Evolutionary conservation across 306 rosid genomes (phyloP).

Genomic region (Cucurbita argyrosperma): DNA sequence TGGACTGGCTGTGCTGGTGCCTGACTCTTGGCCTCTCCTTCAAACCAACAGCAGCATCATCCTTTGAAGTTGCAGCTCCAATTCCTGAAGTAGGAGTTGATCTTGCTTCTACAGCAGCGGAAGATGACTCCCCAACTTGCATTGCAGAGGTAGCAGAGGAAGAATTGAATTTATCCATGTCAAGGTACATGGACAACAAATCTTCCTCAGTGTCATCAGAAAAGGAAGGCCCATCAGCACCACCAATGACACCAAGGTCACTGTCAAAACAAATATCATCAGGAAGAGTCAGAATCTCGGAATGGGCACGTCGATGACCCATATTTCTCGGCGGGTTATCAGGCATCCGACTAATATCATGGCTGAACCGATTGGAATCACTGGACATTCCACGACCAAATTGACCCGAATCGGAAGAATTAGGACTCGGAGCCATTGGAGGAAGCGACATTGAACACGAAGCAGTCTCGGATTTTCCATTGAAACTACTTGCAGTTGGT

Average conservation of each 20-base stretch:
- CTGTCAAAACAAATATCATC: slow-evolving; percentile 93
- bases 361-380: slow-evolving; percentile 61
- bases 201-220: slow-evolving; percentile 94
- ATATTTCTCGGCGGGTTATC: slow-evolving; percentile 70
- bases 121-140: slow-evolving; percentile 52
- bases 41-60: slow-evolving; percentile 20
- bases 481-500: slow-evolving; percentile 31
- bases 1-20: slow-evolving; percentile 95
- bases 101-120: slow-evolving; percentile 13
- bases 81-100: slow-evolving; percentile 6
- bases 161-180: slow-evolving; percentile 86
- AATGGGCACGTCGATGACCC: slow-evolving; percentile 95
- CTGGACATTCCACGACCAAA: slow-evolving; percentile 40
- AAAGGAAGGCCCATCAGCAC: slow-evolving; percentile 71
- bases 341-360: slow-evolving; percentile 86
- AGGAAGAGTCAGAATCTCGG: slow-evolving; percentile 72
- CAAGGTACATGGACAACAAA: slow-evolving; percentile 79
- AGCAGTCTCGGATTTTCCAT: slow-evolving; percentile 55
- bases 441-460: slow-evolving; percentile 27
- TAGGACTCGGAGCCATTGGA: slow-evolving; percentile 40
- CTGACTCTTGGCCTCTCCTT: slow-evolving; percentile 72
- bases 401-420: slow-evolving; percentile 32
- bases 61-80: slow-evolving; percentile 31
- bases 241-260: slow-evolving; percentile 90
- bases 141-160: slow-evolving; percentile 61